Evolutionary conservation across 306 rosid genomes (phyloP).

Genomic region (Prunus mume): DNA sequence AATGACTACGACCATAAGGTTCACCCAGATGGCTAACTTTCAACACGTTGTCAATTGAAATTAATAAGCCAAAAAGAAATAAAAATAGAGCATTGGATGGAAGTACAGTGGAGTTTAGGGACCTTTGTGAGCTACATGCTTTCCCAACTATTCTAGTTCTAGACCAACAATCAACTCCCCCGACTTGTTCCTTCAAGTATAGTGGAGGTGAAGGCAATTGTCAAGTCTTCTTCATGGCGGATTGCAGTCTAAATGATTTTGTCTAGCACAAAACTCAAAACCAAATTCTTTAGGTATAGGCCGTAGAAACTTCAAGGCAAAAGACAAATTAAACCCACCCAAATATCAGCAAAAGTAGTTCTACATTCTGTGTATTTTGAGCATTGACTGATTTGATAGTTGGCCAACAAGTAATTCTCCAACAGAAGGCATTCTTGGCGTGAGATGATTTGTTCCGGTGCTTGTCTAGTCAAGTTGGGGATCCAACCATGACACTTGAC

Average conservation of each 20-base stretch:
- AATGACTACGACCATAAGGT: not conserved
- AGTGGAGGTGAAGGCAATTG: not conserved
- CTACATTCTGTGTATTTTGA: not conserved
- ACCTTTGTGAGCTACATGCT: not conserved
- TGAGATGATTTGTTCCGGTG: not conserved
- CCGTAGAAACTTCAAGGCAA: not conserved
- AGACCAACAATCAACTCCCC: not conserved
- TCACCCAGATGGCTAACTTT: not conserved
- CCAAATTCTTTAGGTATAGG: not conserved
- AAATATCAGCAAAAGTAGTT: not conserved
- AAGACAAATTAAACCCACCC: conserved; percentile 9
- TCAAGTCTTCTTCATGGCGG: not conserved
- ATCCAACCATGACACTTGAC: not conserved
- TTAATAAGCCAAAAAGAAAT: not conserved
- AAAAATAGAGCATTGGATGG: too few relatives aligned
- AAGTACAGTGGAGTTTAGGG: not conserved
- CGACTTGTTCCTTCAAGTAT: not conserved
- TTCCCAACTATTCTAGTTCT: not conserved
- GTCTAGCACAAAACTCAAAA: conserved; percentile 3
- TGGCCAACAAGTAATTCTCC: not conserved
- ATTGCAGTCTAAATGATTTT: not conserved
- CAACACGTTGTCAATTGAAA: not conserved
- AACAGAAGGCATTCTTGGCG: not conserved
- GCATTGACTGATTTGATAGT: conserved; percentile 6
- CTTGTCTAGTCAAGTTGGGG: not conserved